A percentile compares a stretch with the other conserved stretches of the same genome.
Conservation (phyloP, 768 basidiomycete species). For the Boletus fagicola region DNA sequence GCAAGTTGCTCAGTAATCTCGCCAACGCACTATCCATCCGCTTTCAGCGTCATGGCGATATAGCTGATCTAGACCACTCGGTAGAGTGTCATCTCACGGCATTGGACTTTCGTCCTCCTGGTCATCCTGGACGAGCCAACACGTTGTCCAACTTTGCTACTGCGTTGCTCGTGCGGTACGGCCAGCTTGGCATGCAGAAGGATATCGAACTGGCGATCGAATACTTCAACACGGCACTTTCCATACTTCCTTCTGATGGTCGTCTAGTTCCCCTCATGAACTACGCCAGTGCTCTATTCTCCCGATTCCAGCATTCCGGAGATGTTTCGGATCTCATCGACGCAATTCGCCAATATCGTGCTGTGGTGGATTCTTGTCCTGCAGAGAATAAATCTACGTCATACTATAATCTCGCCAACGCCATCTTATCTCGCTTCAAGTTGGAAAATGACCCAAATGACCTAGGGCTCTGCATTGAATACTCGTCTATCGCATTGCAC, state of each 20-base stretch:
- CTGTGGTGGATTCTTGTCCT: conserved; percentile 17
- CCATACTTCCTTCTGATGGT: conserved; percentile 17
- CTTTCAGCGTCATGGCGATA: conserved; percentile 26
- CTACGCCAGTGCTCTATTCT: conserved; percentile 30
- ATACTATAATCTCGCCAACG: conserved; percentile 32
- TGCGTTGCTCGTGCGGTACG: conserved; percentile 28
- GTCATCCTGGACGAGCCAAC: conserved; percentile 25
- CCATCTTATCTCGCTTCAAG: conserved; percentile 31
- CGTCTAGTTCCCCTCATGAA: conserved; percentile 28
- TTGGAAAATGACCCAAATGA: conserved; percentile 18
- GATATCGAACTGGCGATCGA: conserved; percentile 34
- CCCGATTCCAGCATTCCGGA: conserved; percentile 25
- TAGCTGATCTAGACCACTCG: conserved; percentile 28
- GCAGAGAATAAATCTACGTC: conserved; percentile 20
- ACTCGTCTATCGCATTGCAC: conserved; percentile 19
- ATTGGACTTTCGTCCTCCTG: conserved; percentile 27
- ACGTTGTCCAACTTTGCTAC: conserved; percentile 31
- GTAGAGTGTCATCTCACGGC: conserved; percentile 28
- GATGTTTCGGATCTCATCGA: conserved; percentile 20
- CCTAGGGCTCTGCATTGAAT: conserved; percentile 24
- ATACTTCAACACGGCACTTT: conserved; percentile 23
- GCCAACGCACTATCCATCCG: conserved; percentile 28
- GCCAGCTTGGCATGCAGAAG: conserved; percentile 16
- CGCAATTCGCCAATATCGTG: conserved; percentile 26
- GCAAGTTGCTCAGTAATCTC: conserved; percentile 30